Conservation (phyloP, 2,329 filamentous ascomycete genomes). For the Venturia carpophila region DNA sequence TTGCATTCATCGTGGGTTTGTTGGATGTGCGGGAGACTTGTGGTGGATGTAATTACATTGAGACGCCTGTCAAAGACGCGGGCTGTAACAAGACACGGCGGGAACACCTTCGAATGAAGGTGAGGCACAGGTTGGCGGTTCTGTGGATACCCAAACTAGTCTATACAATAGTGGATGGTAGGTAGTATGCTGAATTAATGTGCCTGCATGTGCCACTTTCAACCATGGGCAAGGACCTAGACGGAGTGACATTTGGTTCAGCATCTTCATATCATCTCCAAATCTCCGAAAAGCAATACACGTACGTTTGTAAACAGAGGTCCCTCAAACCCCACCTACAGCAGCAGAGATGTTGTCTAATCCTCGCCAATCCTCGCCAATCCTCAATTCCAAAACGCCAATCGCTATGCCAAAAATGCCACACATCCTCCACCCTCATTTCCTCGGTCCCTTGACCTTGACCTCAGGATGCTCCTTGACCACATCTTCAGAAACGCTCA, state of each 20-base stretch:
- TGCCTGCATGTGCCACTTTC: neutral
- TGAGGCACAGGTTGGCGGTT: neutral
- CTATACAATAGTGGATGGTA: too few species aligned
- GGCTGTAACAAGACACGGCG: neutral
- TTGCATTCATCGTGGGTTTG: too few species aligned
- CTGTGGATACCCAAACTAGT: neutral
- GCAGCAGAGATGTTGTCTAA: neutral
- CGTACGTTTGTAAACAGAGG: neutral
- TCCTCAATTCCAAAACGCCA: slow-evolving; percentile 1
- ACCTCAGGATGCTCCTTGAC: slow-evolving; percentile 2
- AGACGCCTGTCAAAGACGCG: too few species aligned
- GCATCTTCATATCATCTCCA: neutral
- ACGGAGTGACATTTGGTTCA: neutral
- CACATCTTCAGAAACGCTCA: neutral
- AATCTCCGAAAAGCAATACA: neutral
- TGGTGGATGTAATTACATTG: too few species aligned
- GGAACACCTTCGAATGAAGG: neutral
- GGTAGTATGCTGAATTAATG: too few species aligned
- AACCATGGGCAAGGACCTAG: neutral
- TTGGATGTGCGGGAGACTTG: too few species aligned
- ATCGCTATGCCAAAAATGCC: neutral
- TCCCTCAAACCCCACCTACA: neutral
- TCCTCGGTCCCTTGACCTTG: slow-evolving; percentile 1
- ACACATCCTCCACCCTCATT: neutral
- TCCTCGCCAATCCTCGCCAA: too few species aligned